Conservation (phyloP, 305 asterid genomes). For the Fraxinus albicans region DNA sequence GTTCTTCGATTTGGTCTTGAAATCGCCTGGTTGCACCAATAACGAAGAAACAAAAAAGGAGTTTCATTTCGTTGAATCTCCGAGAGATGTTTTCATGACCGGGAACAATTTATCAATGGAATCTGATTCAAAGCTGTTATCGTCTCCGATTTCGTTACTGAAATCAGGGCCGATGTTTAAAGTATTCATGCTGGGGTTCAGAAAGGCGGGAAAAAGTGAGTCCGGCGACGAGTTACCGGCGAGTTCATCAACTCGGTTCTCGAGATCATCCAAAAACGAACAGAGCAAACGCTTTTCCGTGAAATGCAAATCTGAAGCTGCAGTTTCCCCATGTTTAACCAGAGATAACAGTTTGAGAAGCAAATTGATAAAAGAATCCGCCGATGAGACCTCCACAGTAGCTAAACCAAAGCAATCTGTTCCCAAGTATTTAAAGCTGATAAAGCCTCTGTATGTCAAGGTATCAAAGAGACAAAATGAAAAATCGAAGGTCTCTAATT, state of each 20-base stretch:
- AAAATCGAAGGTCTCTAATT: constrained; percentile 36
- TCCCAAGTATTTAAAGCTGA: constrained; percentile 38
- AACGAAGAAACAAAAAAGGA: constrained; percentile 25
- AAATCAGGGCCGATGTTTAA: constrained; percentile 38
- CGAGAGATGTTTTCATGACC: constrained; percentile 43
- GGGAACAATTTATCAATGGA: constrained; percentile 30
- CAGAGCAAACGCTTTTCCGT: constrained; percentile 33
- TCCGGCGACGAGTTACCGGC: neutral
- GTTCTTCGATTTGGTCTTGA: constrained; percentile 67
- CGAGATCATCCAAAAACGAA: constrained; percentile 8
- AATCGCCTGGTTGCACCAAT: constrained; percentile 32
- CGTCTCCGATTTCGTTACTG: constrained; percentile 44
- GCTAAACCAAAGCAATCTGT: constrained; percentile 15
- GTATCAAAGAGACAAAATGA: constrained; percentile 32
- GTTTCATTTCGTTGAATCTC: constrained; percentile 39
- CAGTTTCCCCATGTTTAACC: constrained; percentile 20
- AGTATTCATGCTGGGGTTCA: constrained; percentile 35
- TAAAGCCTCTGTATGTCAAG: constrained; percentile 35
- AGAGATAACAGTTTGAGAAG: constrained; percentile 40
- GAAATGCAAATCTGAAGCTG: constrained; percentile 22
- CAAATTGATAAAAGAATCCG: constrained; percentile 29
- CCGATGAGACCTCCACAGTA: constrained; percentile 15
- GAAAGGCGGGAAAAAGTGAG: constrained; percentile 15
- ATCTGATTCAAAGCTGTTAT: constrained; percentile 42
- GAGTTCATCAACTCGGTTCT: constrained; percentile 8